A percentile compares a stretch with the other conserved stretches of the same genome.
Conservation (phyloP, 257 asterid species). For the Asclepias syriaca region DNA sequence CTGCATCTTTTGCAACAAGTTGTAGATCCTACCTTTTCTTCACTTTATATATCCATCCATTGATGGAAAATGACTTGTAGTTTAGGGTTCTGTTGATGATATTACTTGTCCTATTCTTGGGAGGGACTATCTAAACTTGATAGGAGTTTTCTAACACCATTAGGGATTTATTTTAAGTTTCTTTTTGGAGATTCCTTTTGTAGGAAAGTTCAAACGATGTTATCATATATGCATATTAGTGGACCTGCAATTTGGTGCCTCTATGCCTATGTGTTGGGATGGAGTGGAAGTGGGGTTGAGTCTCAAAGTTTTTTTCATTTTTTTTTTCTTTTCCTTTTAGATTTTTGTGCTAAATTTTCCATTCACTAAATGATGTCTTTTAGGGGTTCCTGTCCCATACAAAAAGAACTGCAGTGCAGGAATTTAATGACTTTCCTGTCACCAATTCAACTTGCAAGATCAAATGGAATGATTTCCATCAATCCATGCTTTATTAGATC, state of each 20-base stretch:
- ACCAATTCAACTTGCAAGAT: conserved; percentile 39
- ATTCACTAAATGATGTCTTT: conserved; percentile 17
- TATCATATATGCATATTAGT: not conserved
- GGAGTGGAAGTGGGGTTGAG: not conserved
- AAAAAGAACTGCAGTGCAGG: conserved; percentile 26
- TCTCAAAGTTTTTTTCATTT: not conserved
- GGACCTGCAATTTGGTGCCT: not conserved
- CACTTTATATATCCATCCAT: not conserved
- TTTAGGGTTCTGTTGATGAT: not conserved
- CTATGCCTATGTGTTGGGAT: not conserved
- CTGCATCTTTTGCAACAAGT: not conserved
- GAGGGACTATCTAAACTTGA: not conserved
- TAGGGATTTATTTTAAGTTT: not conserved
- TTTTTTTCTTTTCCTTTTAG: not conserved
- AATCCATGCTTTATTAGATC: conserved; percentile 40
- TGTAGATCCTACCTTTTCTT: not conserved
- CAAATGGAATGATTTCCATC: conserved; percentile 25
- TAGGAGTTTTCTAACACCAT: not conserved
- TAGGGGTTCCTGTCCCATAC: conserved; percentile 45
- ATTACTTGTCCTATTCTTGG: not conserved
- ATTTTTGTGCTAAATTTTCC: not conserved
- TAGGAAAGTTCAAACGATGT: not conserved
- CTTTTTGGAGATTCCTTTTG: not conserved
- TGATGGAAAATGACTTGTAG: not conserved
- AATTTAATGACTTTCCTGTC: conserved; percentile 30